phyloP scores from a whole-genome alignment of 2,329 filamentous ascomycete genomes.

The Dactylellina drechsleri region DNA sequence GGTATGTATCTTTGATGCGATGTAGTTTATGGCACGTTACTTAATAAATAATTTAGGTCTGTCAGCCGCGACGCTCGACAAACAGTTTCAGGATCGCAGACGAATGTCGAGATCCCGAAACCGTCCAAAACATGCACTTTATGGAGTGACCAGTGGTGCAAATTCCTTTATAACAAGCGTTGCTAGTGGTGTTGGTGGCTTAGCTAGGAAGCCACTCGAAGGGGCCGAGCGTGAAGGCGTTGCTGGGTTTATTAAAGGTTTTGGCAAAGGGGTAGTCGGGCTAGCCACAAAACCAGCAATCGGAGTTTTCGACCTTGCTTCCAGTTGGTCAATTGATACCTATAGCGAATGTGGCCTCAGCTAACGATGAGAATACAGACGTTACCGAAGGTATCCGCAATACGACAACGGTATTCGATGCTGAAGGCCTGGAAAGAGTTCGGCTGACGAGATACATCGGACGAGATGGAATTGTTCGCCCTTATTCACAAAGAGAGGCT shows the following conservation, averaged over 20 bases:
- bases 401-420: slow-evolving; percentile 97
- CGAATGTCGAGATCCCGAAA: slow-evolving; percentile 94
- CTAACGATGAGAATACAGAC: slow-evolving; percentile 62
- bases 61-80: slow-evolving; percentile 93
- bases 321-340: slow-evolving; percentile 65
- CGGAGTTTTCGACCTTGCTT: slow-evolving; percentile 94
- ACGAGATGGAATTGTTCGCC: slow-evolving; percentile 89
- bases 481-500: slow-evolving; percentile 93
- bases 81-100: slow-evolving; percentile 96
- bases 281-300: slow-evolving; percentile 97
- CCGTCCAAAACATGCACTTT: slow-evolving; percentile 94
- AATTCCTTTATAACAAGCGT: slow-evolving; percentile 94
- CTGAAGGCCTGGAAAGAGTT: slow-evolving; percentile 90
- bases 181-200: slow-evolving; percentile 89
- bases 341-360: background rate
- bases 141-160: slow-evolving; percentile 92
- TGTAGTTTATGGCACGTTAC: background rate
- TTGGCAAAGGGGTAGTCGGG: slow-evolving; percentile 92
- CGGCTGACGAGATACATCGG: slow-evolving; percentile 93
- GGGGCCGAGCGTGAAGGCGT: slow-evolving; percentile 96
- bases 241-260: slow-evolving; percentile 94
- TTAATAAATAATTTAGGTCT: slow-evolving; percentile 66
- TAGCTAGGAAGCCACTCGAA: slow-evolving; percentile 92
- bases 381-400: slow-evolving; percentile 97
- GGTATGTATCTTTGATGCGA: slow-evolving; percentile 60